These are phyloP conservation scores for Boletus hoseneyae DNA, from an alignment of 1,284 basidiomycete genomes.

Conservation along the genomic window DNA sequence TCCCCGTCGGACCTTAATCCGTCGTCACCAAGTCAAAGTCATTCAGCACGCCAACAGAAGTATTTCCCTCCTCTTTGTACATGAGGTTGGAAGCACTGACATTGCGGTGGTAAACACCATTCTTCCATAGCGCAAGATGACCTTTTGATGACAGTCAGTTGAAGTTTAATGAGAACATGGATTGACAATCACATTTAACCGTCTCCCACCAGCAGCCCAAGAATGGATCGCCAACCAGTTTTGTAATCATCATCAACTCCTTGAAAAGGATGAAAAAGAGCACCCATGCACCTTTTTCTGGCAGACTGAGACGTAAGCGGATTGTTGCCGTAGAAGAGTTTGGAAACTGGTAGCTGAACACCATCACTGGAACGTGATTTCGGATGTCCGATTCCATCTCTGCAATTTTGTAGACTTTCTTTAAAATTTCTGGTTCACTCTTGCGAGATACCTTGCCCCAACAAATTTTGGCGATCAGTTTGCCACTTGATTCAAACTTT, in stretches of 20 bases:
- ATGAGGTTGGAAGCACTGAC: constrained; percentile 34
- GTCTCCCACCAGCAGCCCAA: constrained; percentile 7
- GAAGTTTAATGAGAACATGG: background rate
- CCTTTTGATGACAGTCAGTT: constrained; percentile 16
- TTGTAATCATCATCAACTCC: constrained; percentile 8
- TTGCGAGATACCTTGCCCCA: constrained; percentile 17
- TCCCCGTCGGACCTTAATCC: background rate
- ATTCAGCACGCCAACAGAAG: constrained; percentile 26
- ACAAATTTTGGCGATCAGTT: constrained; percentile 10
- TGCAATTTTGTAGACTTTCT: constrained; percentile 9
- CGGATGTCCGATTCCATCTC: constrained; percentile 1
- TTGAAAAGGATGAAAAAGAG: constrained; percentile 15
- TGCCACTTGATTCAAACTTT: background rate
- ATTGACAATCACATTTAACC: constrained; percentile 3
- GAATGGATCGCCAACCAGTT: constrained; percentile 6
- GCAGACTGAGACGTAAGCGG: background rate
- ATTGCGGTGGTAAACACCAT: constrained; percentile 30
- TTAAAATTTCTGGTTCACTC: constrained; percentile 17
- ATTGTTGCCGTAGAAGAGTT: constrained; percentile 2
- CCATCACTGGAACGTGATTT: constrained; percentile 18
- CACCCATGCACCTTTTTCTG: background rate
- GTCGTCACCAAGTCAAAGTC: constrained; percentile 32
- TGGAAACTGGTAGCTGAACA: constrained; percentile 1
- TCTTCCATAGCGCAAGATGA: constrained; percentile 32
- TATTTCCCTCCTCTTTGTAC: constrained; percentile 13